Conservation (phyloP, 257 asterid genomes). For the Forsythia suspensa region DNA sequence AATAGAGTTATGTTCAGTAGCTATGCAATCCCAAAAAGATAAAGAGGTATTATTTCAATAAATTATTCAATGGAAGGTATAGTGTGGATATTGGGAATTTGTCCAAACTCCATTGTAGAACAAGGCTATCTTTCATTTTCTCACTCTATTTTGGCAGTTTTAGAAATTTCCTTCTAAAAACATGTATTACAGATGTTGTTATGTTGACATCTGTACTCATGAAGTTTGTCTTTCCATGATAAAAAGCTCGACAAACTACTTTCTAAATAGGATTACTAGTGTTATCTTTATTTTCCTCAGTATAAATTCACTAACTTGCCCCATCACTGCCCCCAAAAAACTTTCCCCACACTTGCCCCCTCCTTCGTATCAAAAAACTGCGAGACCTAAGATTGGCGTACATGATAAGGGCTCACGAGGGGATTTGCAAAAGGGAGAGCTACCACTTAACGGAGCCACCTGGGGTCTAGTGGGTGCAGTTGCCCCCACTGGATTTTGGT, state of each 20-base stretch:
- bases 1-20: background rate
- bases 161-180: background rate
- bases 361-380: background rate
- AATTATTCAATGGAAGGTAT: too few species aligned
- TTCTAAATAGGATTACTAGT: background rate
- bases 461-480: too few species aligned
- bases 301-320: background rate
- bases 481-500: too few species aligned
- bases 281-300: background rate
- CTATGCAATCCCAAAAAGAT: background rate
- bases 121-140: background rate
- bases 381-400: background rate
- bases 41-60: background rate
- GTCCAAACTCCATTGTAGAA: background rate
- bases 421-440: background rate
- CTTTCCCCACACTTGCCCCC: background rate
- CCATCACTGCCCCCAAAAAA: background rate
- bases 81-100: too few species aligned
- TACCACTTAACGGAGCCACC: too few species aligned
- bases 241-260: background rate
- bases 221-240: background rate
- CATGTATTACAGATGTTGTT: background rate
- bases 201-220: background rate
- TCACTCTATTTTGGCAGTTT: background rate
- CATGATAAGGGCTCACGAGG: background rate